A percentile compares a stretch with the other conserved stretches of the same genome.
Conservation (phyloP, 2,329 filamentous ascomycete genomes). For the Botryotinia globosa region DNA sequence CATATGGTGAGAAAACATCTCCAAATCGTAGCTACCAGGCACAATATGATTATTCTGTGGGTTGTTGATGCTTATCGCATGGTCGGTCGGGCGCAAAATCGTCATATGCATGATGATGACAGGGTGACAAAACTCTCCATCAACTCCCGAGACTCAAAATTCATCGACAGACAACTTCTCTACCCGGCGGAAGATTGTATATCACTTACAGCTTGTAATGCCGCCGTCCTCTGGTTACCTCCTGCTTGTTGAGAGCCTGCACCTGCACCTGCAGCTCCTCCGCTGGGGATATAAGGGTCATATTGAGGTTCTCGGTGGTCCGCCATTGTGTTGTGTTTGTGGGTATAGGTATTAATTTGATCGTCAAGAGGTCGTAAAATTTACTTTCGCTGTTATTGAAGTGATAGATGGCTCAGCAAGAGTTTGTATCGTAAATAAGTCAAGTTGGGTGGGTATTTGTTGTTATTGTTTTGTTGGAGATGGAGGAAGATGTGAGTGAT, state of each 20-base stretch:
- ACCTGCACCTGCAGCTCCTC: conserved; percentile 40
- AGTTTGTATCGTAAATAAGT: neutral
- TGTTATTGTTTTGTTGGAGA: neutral
- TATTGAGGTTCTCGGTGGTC: conserved; percentile 33
- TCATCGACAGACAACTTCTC: conserved; percentile 20
- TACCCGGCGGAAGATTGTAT: conserved; percentile 21
- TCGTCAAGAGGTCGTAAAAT: neutral
- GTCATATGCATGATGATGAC: conserved; percentile 19
- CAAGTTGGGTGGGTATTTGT: neutral
- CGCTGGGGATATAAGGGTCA: conserved; percentile 39
- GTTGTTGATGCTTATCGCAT: conserved; percentile 1
- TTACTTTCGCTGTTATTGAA: neutral
- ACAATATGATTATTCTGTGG: neutral
- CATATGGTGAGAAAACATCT: neutral
- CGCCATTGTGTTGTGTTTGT: conserved; percentile 33
- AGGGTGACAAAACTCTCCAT: conserved; percentile 15
- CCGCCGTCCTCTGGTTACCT: conserved; percentile 62
- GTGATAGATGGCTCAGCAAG: neutral
- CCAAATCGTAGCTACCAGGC: neutral
- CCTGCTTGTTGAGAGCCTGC: conserved; percentile 40
- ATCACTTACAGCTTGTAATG: conserved; percentile 76
- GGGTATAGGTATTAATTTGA: neutral
- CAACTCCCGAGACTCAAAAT: conserved; percentile 25
- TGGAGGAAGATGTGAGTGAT: conserved; percentile 3
- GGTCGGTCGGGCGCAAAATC: conserved; percentile 11